These are phyloP conservation scores for Oryza meridionalis DNA, from an alignment of 176 grass and related monocot genomes.

Conservation along the genomic window DNA sequence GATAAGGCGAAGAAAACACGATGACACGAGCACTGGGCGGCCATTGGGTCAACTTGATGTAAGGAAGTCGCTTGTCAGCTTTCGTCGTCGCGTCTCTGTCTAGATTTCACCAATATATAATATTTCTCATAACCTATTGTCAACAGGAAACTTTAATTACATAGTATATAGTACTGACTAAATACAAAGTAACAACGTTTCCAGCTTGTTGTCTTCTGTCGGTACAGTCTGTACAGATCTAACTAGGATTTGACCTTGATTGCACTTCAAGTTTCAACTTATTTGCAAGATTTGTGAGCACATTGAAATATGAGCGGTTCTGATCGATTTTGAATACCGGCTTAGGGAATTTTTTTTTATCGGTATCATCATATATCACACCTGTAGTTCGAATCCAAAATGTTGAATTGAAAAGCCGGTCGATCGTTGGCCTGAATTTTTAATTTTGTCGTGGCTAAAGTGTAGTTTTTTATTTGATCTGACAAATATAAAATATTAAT, in stretches of 20 bases:
- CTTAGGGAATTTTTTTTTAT: too few species aligned
- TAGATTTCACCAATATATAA: neutral
- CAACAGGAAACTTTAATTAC: neutral
- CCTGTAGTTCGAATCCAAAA: too few species aligned
- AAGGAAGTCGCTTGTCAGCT: slow-evolving; percentile 21
- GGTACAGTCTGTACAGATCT: neutral
- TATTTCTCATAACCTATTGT: slow-evolving; percentile 4
- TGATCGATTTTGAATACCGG: too few species aligned
- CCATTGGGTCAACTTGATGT: slow-evolving; percentile 1
- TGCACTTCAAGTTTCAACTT: neutral
- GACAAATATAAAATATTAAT: too few species aligned
- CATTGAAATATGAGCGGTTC: neutral
- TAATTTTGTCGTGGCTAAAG: too few species aligned
- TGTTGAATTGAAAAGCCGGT: too few species aligned
- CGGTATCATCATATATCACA: too few species aligned
- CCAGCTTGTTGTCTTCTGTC: neutral
- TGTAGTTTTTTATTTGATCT: too few species aligned
- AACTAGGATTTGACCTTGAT: neutral
- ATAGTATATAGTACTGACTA: neutral
- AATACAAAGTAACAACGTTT: neutral
- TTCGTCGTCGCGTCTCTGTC: neutral
- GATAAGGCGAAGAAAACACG: neutral
- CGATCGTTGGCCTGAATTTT: too few species aligned
- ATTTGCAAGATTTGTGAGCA: neutral
- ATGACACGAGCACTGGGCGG: neutral